Evolutionary conservation across 2,329 filamentous ascomycete species (phyloP).

Genomic region (Venturia carpophila): DNA sequence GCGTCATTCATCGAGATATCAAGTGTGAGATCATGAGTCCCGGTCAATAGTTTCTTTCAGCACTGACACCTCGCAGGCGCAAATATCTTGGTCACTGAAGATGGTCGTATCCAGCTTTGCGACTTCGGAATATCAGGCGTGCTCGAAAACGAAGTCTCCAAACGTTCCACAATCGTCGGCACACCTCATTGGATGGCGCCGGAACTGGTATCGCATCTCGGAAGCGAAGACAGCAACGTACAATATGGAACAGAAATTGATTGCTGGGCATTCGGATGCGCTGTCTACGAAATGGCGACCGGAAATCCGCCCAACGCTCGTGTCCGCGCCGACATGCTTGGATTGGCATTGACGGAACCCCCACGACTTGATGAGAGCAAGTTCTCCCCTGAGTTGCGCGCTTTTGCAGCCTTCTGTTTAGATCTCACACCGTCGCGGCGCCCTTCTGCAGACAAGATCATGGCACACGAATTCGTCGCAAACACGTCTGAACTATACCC

Average conservation of each 20-base stretch:
- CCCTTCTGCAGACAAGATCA: conserved; percentile 60
- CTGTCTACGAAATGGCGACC: conserved; percentile 73
- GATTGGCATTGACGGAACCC: conserved; percentile 52
- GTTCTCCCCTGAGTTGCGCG: conserved; percentile 61
- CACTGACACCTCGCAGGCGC: conserved; percentile 41
- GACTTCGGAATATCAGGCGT: conserved; percentile 79
- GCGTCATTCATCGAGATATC: conserved; percentile 57
- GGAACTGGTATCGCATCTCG: conserved; percentile 53
- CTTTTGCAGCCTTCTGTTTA: conserved; percentile 66
- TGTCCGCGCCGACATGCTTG: conserved; percentile 42
- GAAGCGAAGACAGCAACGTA: conserved; percentile 51
- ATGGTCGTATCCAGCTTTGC: conserved; percentile 69
- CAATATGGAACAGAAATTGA: conserved; percentile 49
- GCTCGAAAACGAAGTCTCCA: conserved; percentile 66
- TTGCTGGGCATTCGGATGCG: conserved; percentile 79
- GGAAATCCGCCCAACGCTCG: conserved; percentile 64
- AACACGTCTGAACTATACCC: conserved; percentile 58
- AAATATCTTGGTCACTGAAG: conserved; percentile 72
- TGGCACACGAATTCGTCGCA: conserved; percentile 61
- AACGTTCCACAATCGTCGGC: conserved; percentile 72
- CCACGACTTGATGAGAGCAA: conserved; percentile 64
- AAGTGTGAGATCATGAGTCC: conserved; percentile 41
- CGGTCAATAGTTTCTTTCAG: neutral
- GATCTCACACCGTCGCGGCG: conserved; percentile 60
- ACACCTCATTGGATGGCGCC: conserved; percentile 85